Evolutionary conservation across 768 basidiomycete species (phyloP), one percentile per base, ranked within the genome.

Genomic region (Suillus americanus): DNA sequence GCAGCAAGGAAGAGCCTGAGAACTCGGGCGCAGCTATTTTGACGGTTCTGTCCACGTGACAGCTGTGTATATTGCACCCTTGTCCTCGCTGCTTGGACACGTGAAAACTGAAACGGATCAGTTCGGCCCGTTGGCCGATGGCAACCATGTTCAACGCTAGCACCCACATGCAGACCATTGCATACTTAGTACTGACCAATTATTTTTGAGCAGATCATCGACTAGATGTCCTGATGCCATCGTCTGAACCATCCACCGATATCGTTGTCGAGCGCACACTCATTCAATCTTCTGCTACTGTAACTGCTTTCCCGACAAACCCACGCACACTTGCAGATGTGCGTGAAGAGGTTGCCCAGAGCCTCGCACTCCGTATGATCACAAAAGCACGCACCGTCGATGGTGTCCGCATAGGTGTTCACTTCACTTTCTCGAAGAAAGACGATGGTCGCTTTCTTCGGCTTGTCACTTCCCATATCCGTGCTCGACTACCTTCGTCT

Each of bases 391-490:
- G 83, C 68, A 68, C 68, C 1, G 66, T 84, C 37, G 85, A 90
- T 66, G 85, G 82, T 51, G 82, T 85, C 16, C 82, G 83, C 60
- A 79, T 89, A 59, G 86, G 87, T 45, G 87, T 92, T 18, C 75
- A 83, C 60, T 75, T 89, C 25, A 86, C 87, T 14, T 81, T 89
- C 62, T 82, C 89, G 0, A 86, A 85, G 65, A 76, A 73, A 30
- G 80, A 87, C 62, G 87, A 89, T 61, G 81, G 84, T 41, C 69
- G 76, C 45, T 90, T 90, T 73, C 75, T 92, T 16, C 77, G 81
- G 18, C 79, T 78, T 63, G 81, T 92, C 33, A 86, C 87, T 13
- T 73, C 75, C 14, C 73, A 79, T 37, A 76, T 90, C 40, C 71
- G 78, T 5, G 73, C 81, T 30, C 77, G 80, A 10, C 73, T 86